A percentile compares a stretch with the other conserved stretches of the same genome.
Conservation (phyloP, 1,284 basidiomycete species). For the Pyrrhoderma lamaoense region DNA sequence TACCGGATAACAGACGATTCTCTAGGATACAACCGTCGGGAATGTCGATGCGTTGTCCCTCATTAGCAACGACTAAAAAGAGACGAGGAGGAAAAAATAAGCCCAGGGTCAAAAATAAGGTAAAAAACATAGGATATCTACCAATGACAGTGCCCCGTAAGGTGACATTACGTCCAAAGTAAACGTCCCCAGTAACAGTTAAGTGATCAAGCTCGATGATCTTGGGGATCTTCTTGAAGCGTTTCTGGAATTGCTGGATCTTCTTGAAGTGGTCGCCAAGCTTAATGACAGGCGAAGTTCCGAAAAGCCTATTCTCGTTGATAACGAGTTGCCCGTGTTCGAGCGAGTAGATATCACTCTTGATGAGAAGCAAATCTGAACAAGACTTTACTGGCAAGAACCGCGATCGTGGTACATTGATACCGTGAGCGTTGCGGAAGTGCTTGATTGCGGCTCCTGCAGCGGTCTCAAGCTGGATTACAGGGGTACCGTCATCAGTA, state of each 20-base stretch:
- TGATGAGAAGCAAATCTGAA: conserved; percentile 91
- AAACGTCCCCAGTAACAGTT: conserved; percentile 94
- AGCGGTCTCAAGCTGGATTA: conserved; percentile 93
- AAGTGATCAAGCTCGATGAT: conserved; percentile 94
- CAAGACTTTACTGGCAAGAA: conserved; percentile 97
- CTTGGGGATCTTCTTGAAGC: conserved; percentile 96
- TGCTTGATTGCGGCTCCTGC: conserved; percentile 98
- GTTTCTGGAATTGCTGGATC: conserved; percentile 95
- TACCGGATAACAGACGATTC: conserved; percentile 71
- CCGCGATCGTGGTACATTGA: conserved; percentile 95
- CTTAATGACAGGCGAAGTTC: conserved; percentile 96
- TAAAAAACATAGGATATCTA: conserved; percentile 23
- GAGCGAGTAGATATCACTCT: conserved; percentile 93
- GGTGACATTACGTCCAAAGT: conserved; percentile 91
- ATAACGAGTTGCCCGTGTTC: conserved; percentile 93
- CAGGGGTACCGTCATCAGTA: conserved; percentile 82
- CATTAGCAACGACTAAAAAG: conserved; percentile 69
- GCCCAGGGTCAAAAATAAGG: not conserved
- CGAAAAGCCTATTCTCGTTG: conserved; percentile 87
- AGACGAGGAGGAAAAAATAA: conserved; percentile 1
- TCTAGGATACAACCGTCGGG: conserved; percentile 94
- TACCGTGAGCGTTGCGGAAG: conserved; percentile 90
- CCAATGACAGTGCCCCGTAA: conserved; percentile 83
- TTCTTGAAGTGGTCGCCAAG: conserved; percentile 92
- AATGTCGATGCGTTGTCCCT: conserved; percentile 92